Conservation (phyloP, 192 early-diverging fungal genomes). For the Kickxella alabastrina region DNA sequence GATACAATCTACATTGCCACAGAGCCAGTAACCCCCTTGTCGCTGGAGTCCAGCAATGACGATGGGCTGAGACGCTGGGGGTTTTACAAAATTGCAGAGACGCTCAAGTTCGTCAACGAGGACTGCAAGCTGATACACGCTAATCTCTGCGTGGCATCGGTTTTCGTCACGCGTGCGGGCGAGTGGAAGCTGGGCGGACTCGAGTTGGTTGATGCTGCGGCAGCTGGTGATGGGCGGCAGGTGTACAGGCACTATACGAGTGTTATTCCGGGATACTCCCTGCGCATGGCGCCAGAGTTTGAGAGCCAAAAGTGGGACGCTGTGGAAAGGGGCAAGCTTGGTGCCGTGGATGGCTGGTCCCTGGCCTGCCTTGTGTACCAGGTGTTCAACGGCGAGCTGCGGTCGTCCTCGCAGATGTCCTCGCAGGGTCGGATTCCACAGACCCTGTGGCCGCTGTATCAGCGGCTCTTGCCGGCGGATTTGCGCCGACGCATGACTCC, state of each 20-base stretch:
- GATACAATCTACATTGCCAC: slow-evolving; percentile 83
- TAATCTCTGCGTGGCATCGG: slow-evolving; percentile 69
- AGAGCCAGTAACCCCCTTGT: slow-evolving; percentile 74
- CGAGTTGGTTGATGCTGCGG: slow-evolving; percentile 69
- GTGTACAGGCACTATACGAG: slow-evolving; percentile 19
- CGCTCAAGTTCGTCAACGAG: slow-evolving; percentile 80
- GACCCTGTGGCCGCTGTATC: slow-evolving; percentile 58
- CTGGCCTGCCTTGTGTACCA: slow-evolving; percentile 81
- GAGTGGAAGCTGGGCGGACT: slow-evolving; percentile 96
- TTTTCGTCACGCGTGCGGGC: slow-evolving; percentile 85
- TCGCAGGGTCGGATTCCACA: slow-evolving; percentile 59
- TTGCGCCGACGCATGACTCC: slow-evolving; percentile 63
- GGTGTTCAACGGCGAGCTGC: slow-evolving; percentile 66
- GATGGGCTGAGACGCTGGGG: slow-evolving; percentile 75
- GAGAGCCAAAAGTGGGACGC: slow-evolving; percentile 24
- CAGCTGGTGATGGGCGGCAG: slow-evolving; percentile 56
- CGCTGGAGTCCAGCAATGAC: slow-evolving; percentile 49
- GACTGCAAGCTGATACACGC: slow-evolving; percentile 88
- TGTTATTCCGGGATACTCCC: slow-evolving; percentile 34
- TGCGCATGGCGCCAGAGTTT: slow-evolving; percentile 40
- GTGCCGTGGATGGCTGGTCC: slow-evolving; percentile 77
- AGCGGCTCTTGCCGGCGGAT: slow-evolving; percentile 57
- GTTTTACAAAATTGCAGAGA: slow-evolving; percentile 83
- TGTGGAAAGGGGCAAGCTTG: slow-evolving; percentile 14
- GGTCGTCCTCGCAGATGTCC: slow-evolving; percentile 49